Percentiles rank a stretch among this genome's conserved stretches.
Evolutionary conservation across 2,329 filamentous ascomycete species (phyloP).

Genomic region (Neonectria magnoliae): DNA sequence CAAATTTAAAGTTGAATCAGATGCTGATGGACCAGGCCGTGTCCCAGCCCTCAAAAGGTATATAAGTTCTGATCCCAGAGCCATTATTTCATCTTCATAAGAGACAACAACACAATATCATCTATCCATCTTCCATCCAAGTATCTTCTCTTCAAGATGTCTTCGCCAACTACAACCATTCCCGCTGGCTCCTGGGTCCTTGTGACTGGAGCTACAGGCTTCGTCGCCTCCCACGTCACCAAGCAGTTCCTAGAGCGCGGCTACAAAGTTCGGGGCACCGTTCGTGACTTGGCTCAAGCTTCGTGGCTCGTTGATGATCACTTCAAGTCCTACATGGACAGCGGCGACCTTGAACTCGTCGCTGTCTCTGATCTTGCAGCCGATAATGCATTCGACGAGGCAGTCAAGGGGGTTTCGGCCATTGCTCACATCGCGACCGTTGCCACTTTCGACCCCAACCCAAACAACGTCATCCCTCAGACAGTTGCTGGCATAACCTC

Average conservation of each 20-base stretch:
- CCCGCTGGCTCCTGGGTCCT: slow-evolving; percentile 49
- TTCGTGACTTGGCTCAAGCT: slow-evolving; percentile 46
- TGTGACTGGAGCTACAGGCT: slow-evolving; percentile 59
- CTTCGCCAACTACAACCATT: slow-evolving; percentile 24
- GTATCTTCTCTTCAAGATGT: not conserved
- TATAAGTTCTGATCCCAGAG: not conserved
- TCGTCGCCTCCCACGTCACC: slow-evolving; percentile 54
- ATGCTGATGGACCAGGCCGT: too few species aligned
- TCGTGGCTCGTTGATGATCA: slow-evolving; percentile 48
- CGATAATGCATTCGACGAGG: slow-evolving; percentile 49
- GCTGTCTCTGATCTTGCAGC: slow-evolving; percentile 51
- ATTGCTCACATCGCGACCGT: slow-evolving; percentile 58
- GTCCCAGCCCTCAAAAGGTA: not conserved
- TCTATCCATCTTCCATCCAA: not conserved
- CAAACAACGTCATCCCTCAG: slow-evolving; percentile 54
- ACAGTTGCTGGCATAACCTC: slow-evolving; percentile 49
- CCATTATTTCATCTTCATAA: not conserved
- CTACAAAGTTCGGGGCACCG: slow-evolving; percentile 57
- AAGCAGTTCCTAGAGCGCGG: slow-evolving; percentile 53
- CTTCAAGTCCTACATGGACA: slow-evolving; percentile 44
- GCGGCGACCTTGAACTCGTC: slow-evolving; percentile 49
- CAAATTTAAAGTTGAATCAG: too few species aligned
- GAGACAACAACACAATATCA: not conserved
- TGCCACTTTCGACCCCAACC: slow-evolving; percentile 50
- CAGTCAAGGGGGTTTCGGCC: slow-evolving; percentile 48